Percentiles rank a stretch among this genome's conserved stretches.
These are phyloP conservation scores for Pleodorina starrii DNA, from an alignment of 139 green algal species.

Conservation along the genomic window DNA sequence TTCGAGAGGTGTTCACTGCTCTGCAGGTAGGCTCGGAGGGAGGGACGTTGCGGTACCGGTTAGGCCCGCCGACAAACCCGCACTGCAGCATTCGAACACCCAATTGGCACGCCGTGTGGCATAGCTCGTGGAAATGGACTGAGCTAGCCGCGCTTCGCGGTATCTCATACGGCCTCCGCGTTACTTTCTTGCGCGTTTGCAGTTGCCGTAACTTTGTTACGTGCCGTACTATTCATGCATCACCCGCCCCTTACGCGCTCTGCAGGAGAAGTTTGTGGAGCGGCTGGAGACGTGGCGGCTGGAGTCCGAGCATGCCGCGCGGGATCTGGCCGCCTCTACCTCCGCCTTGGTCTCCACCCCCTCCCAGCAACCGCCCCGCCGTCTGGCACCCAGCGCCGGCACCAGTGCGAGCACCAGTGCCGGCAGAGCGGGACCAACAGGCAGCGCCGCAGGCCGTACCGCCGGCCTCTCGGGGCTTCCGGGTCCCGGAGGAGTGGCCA, in stretches of 20 bases:
- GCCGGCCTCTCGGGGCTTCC: no score
- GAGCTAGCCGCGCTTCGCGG: no score
- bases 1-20: conserved; percentile 19
- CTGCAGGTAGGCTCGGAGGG: conserved; percentile 13
- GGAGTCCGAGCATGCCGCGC: not conserved
- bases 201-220: no score
- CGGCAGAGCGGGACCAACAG: not conserved
- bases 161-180: no score
- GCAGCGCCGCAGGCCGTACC: not conserved
- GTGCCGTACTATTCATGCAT: no score
- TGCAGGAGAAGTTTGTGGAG: conserved; percentile 36
- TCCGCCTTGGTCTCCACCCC: not conserved
- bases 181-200: no score
- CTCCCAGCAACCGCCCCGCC: not conserved
- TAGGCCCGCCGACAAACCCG: no score
- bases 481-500: not conserved
- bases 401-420: not conserved
- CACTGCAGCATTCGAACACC: no score
- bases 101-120: no score
- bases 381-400: not conserved
- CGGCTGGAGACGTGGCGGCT: conserved; percentile 40
- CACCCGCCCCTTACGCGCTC: no score
- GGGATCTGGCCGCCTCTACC: not conserved
- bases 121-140: no score
- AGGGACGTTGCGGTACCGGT: no score